phyloP scores from a whole-genome alignment of 768 basidiomycete genomes.

The Pisolithus microcarpus region DNA sequence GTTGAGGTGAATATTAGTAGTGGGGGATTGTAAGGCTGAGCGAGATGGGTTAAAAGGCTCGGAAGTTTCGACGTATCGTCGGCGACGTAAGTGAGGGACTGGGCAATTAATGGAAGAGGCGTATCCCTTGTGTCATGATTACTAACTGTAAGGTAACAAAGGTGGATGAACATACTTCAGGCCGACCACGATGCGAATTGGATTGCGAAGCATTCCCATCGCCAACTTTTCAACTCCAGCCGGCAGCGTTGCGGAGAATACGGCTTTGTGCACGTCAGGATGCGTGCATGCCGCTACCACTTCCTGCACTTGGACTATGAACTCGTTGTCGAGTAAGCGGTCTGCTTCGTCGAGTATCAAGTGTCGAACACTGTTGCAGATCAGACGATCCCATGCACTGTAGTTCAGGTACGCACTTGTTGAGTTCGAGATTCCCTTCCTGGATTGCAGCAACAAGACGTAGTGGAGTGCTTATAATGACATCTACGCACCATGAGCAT shows the following conservation, averaged over 20 bases:
- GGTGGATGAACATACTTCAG: constrained; percentile 61
- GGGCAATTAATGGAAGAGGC: constrained; percentile 83
- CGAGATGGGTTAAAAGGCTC: constrained; percentile 72
- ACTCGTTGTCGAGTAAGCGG: constrained; percentile 83
- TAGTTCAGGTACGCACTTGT: constrained; percentile 51
- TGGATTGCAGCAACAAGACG: constrained; percentile 78
- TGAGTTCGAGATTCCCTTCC: constrained; percentile 54
- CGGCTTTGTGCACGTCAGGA: constrained; percentile 67
- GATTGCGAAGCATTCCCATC: constrained; percentile 75
- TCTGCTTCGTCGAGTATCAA: constrained; percentile 89
- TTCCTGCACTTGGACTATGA: constrained; percentile 83
- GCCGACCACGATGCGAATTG: constrained; percentile 92
- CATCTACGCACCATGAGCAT: constrained; percentile 43
- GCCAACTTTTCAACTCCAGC: constrained; percentile 82
- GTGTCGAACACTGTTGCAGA: constrained; percentile 62
- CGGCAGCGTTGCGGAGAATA: constrained; percentile 94
- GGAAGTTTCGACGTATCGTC: constrained; percentile 93
- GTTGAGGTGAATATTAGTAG: constrained; percentile 87
- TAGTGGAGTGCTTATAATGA: constrained; percentile 89
- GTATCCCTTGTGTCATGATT: constrained; percentile 62
- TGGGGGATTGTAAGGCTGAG: constrained; percentile 82
- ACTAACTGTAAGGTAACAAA: neutral
- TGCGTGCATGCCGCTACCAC: constrained; percentile 73
- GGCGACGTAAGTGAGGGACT: constrained; percentile 85
- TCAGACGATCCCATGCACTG: constrained; percentile 4